Conservation (phyloP, 1,284 basidiomycete genomes). For the Lignosus rhinocerotis region DNA sequence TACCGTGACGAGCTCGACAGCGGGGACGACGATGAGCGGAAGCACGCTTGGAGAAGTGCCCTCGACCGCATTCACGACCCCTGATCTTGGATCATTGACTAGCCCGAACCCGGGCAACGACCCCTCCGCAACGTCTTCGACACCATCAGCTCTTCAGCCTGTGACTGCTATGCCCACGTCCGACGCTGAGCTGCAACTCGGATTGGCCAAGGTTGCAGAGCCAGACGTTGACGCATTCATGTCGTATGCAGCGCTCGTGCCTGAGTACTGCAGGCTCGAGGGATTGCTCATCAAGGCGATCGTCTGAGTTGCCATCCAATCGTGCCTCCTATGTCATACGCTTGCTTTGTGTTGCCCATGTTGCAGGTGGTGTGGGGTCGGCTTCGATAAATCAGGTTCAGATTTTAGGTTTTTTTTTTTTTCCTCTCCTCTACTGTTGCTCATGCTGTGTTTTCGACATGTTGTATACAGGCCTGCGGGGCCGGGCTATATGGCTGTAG, state of each 20-base stretch:
- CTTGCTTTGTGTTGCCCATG: background rate
- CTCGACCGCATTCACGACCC: constrained; percentile 65
- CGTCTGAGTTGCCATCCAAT: constrained; percentile 38
- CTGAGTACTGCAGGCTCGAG: constrained; percentile 77
- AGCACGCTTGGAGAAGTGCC: constrained; percentile 35
- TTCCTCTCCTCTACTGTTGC: constrained; percentile 12
- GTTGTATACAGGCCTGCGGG: constrained; percentile 21
- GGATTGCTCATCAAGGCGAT: constrained; percentile 68
- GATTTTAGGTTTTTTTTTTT: background rate
- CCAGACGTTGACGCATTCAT: constrained; percentile 80
- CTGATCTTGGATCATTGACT: constrained; percentile 47
- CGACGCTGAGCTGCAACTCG: constrained; percentile 71
- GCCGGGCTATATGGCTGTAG: constrained; percentile 3
- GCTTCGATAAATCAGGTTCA: constrained; percentile 1
- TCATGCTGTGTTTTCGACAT: constrained; percentile 26
- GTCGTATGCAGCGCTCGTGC: constrained; percentile 81
- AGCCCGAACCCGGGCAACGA: constrained; percentile 24
- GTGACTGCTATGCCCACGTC: constrained; percentile 68
- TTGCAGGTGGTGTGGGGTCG: background rate
- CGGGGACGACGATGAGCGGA: constrained; percentile 42
- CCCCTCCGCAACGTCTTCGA: constrained; percentile 21
- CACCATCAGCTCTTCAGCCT: constrained; percentile 60
- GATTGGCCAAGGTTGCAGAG: constrained; percentile 78
- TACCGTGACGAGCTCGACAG: constrained; percentile 52
- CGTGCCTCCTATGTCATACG: background rate